Evolutionary conservation across 2,329 filamentous ascomycete genomes (phyloP), one percentile per base, ranked within the genome.

Genomic region (Apiospora phragmitis): DNA sequence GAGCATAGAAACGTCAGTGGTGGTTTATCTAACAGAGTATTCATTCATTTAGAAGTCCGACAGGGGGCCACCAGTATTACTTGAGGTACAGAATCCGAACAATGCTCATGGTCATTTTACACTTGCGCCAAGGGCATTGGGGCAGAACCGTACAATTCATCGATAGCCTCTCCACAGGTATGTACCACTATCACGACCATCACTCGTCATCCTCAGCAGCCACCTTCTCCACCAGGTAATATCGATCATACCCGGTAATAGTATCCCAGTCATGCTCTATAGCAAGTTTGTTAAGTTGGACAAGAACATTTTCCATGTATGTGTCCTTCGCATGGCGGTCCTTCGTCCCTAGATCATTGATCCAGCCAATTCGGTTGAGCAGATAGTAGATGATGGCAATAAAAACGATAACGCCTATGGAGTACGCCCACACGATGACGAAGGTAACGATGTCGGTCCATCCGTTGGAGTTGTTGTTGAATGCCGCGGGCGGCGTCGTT

Each of bases 261-360:
- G 72, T 67, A 47, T 79, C 77, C 1, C 71, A 59, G 65, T 78
- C 77, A 35, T 78, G 77, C 67, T 79, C 77, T 41, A 78, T 68
- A 32, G 89, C 87, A 73, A 91, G 83, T 84, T 91, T 91, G 83
- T 87, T 88, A 72, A 92, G 85, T 74, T 89, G 88, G 67, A 85
- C 86, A 76, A 92, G 86, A 81, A 90, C 88, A 82, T 91, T 91
- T 85, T 91, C 89, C 79, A 91, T 88, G 73, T 87, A 83, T 72
- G 88, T 90, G 79, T 92, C 89, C 82, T 88, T 87, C 76, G 84
- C 82, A 77, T 83, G 86, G 75, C 90, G 86, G 81, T 89, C 85
- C 83, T 89, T 88, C 79, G 90, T 87, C 72, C 90, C 90, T 43
- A 92, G 85, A 78, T 91, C 85, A 78, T 89, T 86, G 73, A 91